These are phyloP conservation scores for Ophidiomyces ophidiicola DNA, from an alignment of 2,329 filamentous ascomycete genomes.

Conservation along the genomic window DNA sequence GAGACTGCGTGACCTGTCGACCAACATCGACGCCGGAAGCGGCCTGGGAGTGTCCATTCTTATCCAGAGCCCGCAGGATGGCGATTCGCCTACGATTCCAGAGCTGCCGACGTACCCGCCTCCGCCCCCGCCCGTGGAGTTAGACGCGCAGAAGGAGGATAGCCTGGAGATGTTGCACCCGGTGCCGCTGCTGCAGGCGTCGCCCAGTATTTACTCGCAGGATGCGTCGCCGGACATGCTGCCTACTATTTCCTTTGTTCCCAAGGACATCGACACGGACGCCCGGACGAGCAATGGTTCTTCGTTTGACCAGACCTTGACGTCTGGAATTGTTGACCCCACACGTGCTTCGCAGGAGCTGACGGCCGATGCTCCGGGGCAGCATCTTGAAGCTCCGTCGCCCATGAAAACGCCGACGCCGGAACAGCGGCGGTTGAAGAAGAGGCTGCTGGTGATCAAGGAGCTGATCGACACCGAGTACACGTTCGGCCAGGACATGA, in stretches of 20 bases:
- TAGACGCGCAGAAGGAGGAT: conserved; percentile 7
- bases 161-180: conserved; percentile 9
- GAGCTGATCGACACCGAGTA: conserved; percentile 90
- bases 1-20: conserved; percentile 8
- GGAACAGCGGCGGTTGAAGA: conserved; percentile 49
- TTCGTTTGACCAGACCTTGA: conserved; percentile 24
- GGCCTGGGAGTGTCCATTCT: conserved; percentile 37
- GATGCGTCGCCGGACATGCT: conserved; percentile 13
- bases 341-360: conserved; percentile 29
- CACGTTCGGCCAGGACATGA: conserved; percentile 87
- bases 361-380: conserved; percentile 20
- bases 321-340: conserved; percentile 25
- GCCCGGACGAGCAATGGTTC: conserved; percentile 29
- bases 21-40: conserved; percentile 22
- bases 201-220: conserved; percentile 20
- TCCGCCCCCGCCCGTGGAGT: conserved; percentile 34
- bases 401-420: conserved; percentile 26
- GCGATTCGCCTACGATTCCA: conserved; percentile 19
- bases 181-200: conserved; percentile 13
- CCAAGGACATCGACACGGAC: conserved; percentile 15
- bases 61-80: conserved; percentile 24
- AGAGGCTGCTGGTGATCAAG: conserved; percentile 74
- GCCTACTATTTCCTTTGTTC: conserved; percentile 11
- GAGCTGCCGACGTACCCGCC: conserved; percentile 36
- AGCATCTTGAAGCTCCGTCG: conserved; percentile 14